Base-by-base conservation (phyloP, 345 rosid species). In the Pistacia atlantica region DNA sequence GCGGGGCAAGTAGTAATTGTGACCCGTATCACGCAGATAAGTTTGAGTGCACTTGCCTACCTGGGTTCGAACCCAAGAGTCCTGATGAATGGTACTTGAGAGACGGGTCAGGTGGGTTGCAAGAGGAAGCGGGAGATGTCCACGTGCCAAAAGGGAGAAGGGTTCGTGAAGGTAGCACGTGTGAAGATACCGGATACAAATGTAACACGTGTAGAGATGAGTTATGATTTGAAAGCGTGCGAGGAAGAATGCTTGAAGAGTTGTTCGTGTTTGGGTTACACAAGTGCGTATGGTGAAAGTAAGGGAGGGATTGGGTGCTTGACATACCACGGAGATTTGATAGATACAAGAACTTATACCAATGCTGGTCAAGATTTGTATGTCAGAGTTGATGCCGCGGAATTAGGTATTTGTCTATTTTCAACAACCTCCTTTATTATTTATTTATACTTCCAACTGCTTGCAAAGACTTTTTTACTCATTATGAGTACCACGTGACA, bases 41-140 rank as follows among this genome's bases (percentile, higher is more conserved):
- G 68, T 86, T 81, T 46, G 86, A 80, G 61, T 91, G 97, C 71
- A 52, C 54, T 0, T 94, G 98, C 77, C 55, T 91, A 7, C 95
- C 94, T 0, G 97, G 97, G 4, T 91, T 83, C 60, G 86, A 86
- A 67, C 98, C 98, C 13, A 87, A 71, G 62, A 83, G 59, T 3
- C 81, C 81, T 0, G 33, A 33, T 4, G 88, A 77, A 52, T 88
- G 96, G 98, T 67, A 12, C 73, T 69, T 89, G 64, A 80, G 92
- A 66, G 94, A 89, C 17, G 84, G 80, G 8, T 71, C 86, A 0
- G 85, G 67, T 6, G 95, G 97, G 16, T 94, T 94, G 97, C 72
- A 71, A 22, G 35, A 86, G 86, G 84, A 86, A 64, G 46, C 72
- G 18, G 0, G 14, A 42, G 59, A 69, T 54, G 37, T 74, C 80